Conservation (phyloP, 768 basidiomycete genomes). For the Floccularia luteovirens region DNA sequence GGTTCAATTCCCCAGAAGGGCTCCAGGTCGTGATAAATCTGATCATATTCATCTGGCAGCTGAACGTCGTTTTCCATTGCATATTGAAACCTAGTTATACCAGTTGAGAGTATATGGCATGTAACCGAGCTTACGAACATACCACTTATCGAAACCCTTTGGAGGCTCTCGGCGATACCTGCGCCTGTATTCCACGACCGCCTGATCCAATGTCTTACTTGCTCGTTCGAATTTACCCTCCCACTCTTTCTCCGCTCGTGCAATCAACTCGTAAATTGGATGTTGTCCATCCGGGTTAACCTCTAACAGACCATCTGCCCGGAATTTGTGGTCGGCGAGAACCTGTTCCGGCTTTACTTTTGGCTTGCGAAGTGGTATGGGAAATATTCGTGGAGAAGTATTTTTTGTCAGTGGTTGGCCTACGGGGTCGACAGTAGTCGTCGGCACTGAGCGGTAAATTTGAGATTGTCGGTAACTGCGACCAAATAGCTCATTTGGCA, state of each 20-base stretch:
- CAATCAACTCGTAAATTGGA: conserved; percentile 74
- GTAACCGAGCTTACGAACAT: conserved; percentile 18
- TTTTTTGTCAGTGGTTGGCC: too few species aligned
- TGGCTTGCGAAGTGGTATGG: neutral
- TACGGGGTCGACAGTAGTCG: neutral
- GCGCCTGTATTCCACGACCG: conserved; percentile 68
- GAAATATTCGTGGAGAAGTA: neutral
- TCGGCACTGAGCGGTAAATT: neutral
- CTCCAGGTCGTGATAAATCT: conserved; percentile 63
- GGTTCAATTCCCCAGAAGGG: conserved; percentile 74
- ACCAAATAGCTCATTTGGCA: neutral
- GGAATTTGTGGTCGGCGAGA: conserved; percentile 24
- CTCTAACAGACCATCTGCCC: conserved; percentile 30
- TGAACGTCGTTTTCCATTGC: conserved; percentile 65
- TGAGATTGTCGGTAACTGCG: neutral
- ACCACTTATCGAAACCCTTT: conserved; percentile 85
- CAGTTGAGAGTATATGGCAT: neutral
- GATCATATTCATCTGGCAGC: conserved; percentile 84
- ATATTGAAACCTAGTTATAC: conserved; percentile 34
- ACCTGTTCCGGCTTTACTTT: neutral
- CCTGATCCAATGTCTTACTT: conserved; percentile 67
- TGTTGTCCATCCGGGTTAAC: conserved; percentile 39
- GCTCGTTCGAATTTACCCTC: conserved; percentile 50
- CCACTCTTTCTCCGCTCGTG: conserved; percentile 62
- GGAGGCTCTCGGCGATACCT: conserved; percentile 79